Base-by-base conservation (phyloP, 495 filamentous ascomycete genomes). In the Penicillium lagena region DNA sequence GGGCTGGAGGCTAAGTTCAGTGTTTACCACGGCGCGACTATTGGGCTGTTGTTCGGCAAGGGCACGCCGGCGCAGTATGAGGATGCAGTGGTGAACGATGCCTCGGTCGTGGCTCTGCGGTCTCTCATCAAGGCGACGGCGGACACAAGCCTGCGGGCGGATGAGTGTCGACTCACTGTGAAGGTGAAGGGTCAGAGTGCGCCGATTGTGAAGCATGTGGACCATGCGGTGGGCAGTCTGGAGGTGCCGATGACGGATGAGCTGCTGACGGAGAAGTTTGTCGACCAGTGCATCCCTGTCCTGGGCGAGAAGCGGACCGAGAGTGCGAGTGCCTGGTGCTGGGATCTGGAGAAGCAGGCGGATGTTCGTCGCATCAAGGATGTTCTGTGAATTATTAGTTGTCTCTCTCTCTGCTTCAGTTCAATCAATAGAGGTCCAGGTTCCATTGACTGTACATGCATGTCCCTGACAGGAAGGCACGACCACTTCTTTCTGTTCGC, bases 1-100 rank as follows among this genome's bases (percentile, higher is more conserved):
- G 74, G 73, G 4, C 49, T 80, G 8, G 72, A 74, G 49, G 71
- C 60, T 4, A 78, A 80, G 36, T 80, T 80, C 42, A 75, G 71
- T 38, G 70, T 76, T 12, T 79, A 67, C 43, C 73, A 79, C 46
- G 72, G 74, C 12, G 72, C 54, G 12, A 73, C 71, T 0, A 59
- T 76, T 9, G 75, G 68, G 9, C 39, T 78, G 12, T 50, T 79
- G 11, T 75, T 68, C 42, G 74, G 75, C 1, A 71, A 72, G 45
- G 74, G 64, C 17, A 72, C 70, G 1, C 76, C 74, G 10, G 58
- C 60, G 7, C 59, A 77, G 51, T 78, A 75, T 47, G 67, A 68
- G 22, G 68, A 78, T 48, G 43, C 47, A 1, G 66, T 75, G 6
- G 73, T 75, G 7, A 51, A 37, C 14, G 61, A 71, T 45, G 33